These are phyloP conservation scores for Meripilus lineatus DNA, from an alignment of 1,284 basidiomycete genomes.

Conservation along the genomic window DNA sequence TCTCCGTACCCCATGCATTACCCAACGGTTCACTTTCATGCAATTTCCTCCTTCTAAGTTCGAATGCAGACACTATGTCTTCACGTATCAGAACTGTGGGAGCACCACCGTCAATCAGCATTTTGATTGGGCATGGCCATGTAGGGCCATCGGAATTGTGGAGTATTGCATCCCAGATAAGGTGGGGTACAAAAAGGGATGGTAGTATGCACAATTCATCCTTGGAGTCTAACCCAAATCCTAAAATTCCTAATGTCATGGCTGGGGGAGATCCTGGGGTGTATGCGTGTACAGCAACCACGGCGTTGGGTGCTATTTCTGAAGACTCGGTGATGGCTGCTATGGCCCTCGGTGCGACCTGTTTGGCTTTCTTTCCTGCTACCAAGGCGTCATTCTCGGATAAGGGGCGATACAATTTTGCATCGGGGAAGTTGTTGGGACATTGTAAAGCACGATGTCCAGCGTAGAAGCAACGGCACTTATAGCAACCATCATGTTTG, in stretches of 20 bases:
- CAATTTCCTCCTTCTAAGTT: conserved; percentile 2
- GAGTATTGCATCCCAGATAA: conserved; percentile 3
- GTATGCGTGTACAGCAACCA: background rate
- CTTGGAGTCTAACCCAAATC: conserved; percentile 3
- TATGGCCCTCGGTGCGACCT: background rate
- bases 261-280: background rate
- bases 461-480: conserved; percentile 11
- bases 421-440: conserved; percentile 12
- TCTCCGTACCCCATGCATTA: conserved; percentile 5
- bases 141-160: background rate
- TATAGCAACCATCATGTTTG: conserved; percentile 13
- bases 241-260: background rate
- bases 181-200: background rate
- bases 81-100: conserved; percentile 11
- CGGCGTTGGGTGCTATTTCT: background rate
- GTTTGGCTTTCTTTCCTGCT: background rate
- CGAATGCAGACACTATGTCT: background rate
- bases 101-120: conserved; percentile 11
- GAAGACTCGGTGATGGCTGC: background rate
- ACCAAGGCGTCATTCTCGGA: background rate
- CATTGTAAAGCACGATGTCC: conserved; percentile 9
- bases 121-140: conserved; percentile 2
- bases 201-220: conserved; percentile 4
- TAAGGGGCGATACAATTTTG: background rate
- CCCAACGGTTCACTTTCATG: background rate